These are phyloP conservation scores for Dactylorhiza incarnata DNA, from an alignment of 106 monocot species.

Conservation along the genomic window DNA sequence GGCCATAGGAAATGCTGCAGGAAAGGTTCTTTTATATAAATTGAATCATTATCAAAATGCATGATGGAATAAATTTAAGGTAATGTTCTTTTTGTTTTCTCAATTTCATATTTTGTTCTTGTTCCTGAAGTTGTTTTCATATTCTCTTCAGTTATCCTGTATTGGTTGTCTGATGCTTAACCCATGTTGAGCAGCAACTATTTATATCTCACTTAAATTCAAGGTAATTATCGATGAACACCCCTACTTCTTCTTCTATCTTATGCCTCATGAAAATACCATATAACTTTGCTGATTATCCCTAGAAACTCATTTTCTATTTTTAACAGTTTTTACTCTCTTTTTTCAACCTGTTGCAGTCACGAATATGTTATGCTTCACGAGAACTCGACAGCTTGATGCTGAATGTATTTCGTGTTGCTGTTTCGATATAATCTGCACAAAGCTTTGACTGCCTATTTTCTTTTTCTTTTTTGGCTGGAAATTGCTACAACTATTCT, in stretches of 20 bases:
- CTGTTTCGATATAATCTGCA: neutral
- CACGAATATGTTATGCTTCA: constrained; percentile 9
- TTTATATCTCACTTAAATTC: too few species aligned
- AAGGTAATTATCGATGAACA: too few species aligned
- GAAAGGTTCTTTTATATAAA: constrained; percentile 74
- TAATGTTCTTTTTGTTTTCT: too few species aligned
- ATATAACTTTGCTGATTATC: neutral
- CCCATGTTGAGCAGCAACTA: too few species aligned
- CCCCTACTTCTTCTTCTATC: neutral
- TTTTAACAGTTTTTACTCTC: neutral
- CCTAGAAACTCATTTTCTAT: too few species aligned
- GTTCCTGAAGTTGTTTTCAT: too few species aligned
- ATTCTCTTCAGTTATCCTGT: too few species aligned
- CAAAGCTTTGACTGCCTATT: neutral
- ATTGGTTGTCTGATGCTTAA: too few species aligned
- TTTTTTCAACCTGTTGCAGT: neutral
- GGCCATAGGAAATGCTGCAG: constrained; percentile 72
- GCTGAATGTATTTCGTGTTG: neutral
- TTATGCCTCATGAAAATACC: neutral
- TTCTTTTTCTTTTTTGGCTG: neutral
- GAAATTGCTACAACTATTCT: neutral
- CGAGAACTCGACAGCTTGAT: neutral
- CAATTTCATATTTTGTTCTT: too few species aligned
- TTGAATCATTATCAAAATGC: constrained; percentile 79
- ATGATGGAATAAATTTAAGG: constrained; percentile 13